Base-by-base conservation (phyloP, 805 yeast species). In the Brettanomyces sp. region DNA sequence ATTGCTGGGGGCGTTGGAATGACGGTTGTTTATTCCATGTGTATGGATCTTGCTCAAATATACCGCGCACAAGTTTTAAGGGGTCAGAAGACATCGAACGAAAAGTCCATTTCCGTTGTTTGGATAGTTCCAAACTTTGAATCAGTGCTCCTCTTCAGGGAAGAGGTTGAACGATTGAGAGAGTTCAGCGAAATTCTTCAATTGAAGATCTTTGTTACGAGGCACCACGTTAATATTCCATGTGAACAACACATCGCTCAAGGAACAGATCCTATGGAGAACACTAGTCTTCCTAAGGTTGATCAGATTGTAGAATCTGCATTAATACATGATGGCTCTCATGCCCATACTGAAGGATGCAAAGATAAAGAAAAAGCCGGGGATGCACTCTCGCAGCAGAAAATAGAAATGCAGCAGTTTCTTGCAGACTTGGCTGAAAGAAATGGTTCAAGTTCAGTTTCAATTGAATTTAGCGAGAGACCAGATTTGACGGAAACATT, bases 1-100 rank as follows among this genome's bases (percentile, higher is more conserved):
- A 59, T 80, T 38, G 80, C 82, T 3, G 85, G 85, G 8, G 86
- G 85, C 5, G 76, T 77, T 50, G 86, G 86, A 9, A 70, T 80
- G 54, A 77, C 86, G 0, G 82, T 79, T 0, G 65, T 76, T 8
- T 64, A 73, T 38, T 66, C 77, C 3, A 69, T 76, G 47, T 76
- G 75, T 1, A 51, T 66, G 24, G 66, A 69, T 40, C 52, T 75
- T 32, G 66, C 65, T 0, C 57, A 56, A 43, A 59, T 60, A 1
- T 56, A 58, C 45, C 53, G 56, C 23, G 67, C 64, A 4, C 63
- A 57, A 33, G 47, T 46, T 18, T 39, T 58, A 30, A 51, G 64
- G 23, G 59, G 57, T 13, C 56, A 55, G 39, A 52, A 48, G 43
- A 30, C 45, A 46, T 21, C 41, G 4, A 34, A 24, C 13, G 54